These are phyloP conservation scores for Myriangium duriaei DNA, from an alignment of 2,329 filamentous ascomycete species.

Conservation along the genomic window DNA sequence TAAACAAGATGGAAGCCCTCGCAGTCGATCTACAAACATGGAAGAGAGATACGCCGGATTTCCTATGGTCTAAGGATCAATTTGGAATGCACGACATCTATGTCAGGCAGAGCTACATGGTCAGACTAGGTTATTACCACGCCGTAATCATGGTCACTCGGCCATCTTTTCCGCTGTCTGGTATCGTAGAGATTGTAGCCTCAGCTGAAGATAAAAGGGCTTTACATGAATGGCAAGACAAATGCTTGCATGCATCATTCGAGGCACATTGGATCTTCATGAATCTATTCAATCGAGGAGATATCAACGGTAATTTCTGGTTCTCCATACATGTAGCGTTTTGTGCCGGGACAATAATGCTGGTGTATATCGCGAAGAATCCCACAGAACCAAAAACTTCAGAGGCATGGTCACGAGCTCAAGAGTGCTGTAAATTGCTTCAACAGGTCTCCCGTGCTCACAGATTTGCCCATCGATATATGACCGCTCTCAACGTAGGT, in stretches of 20 bases:
- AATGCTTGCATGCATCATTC: conserved; percentile 2
- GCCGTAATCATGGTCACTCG: conserved; percentile 45
- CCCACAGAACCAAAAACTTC: not conserved
- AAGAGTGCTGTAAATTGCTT: conserved; percentile 5
- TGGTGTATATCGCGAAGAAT: conserved; percentile 5
- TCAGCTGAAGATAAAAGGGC: not conserved
- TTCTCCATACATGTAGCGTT: conserved; percentile 2
- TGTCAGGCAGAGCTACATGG: conserved; percentile 40
- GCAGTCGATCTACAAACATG: conserved; percentile 19
- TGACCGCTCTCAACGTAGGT: conserved; percentile 2
- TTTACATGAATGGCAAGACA: not conserved
- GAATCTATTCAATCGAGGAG: conserved; percentile 3
- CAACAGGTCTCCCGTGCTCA: conserved; percentile 2
- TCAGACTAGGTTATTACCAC: conserved; percentile 43
- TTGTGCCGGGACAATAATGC: conserved; percentile 4
- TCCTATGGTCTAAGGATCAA: conserved; percentile 32
- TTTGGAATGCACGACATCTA: conserved; percentile 36
- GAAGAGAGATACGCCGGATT: conserved; percentile 32
- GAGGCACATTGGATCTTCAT: conserved; percentile 4
- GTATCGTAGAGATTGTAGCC: not conserved
- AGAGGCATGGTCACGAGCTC: not conserved
- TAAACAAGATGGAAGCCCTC: conserved; percentile 14
- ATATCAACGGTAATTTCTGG: conserved; percentile 6
- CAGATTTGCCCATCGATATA: conserved; percentile 3
- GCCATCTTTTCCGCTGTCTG: conserved; percentile 31